Evolutionary conservation across 805 yeast species (phyloP).

Genomic region (Starmerella vaccinii): DNA sequence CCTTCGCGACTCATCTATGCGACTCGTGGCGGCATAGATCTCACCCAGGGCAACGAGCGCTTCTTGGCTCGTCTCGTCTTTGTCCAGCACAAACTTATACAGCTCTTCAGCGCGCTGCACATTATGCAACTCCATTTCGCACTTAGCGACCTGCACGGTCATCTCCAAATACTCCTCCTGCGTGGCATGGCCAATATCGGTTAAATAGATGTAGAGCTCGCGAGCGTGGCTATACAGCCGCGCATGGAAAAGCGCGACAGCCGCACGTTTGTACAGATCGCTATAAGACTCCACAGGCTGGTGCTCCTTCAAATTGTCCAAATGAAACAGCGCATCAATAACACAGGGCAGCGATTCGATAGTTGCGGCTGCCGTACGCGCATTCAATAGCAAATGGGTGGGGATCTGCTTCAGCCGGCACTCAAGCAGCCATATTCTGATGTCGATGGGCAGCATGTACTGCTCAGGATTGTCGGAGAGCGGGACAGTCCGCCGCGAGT

Average conservation of each 20-base stretch:
- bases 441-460: conserved; percentile 68
- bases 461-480: conserved; percentile 8
- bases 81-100: conserved; percentile 23
- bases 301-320: conserved; percentile 46
- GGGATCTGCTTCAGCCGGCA: conserved; percentile 51
- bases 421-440: conserved; percentile 68
- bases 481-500: conserved; percentile 4
- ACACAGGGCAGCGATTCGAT: conserved; percentile 33
- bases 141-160: conserved; percentile 56
- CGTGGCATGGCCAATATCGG: conserved; percentile 32
- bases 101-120: conserved; percentile 27
- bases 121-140: conserved; percentile 59
- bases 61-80: conserved; percentile 46
- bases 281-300: conserved; percentile 46
- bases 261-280: conserved; percentile 71
- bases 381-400: conserved; percentile 15
- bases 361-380: conserved; percentile 9
- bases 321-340: conserved; percentile 66
- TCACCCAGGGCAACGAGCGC: conserved; percentile 73
- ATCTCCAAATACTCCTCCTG: conserved; percentile 30
- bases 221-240: conserved; percentile 71
- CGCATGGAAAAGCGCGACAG: conserved; percentile 55
- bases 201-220: conserved; percentile 48
- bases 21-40: conserved; percentile 43
- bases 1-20: conserved; percentile 27